These are phyloP conservation scores for Fulvia fulva DNA, from an alignment of 2,329 filamentous ascomycete species.

Conservation along the genomic window DNA sequence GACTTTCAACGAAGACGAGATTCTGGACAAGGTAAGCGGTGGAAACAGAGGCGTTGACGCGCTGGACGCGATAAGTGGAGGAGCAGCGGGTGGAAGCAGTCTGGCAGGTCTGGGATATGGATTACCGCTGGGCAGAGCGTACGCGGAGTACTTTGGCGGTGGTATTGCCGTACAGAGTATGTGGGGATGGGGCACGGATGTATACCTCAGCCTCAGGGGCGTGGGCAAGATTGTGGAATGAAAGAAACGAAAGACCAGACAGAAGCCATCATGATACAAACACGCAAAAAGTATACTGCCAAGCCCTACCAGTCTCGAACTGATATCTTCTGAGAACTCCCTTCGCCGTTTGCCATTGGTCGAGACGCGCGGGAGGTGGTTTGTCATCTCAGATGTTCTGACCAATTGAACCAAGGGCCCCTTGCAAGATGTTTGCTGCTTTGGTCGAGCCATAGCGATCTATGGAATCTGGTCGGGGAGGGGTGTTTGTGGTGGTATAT, in stretches of 20 bases:
- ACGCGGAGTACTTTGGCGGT: conserved; percentile 97
- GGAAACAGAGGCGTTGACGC: conserved; percentile 57
- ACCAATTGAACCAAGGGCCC: background rate
- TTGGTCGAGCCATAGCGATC: background rate
- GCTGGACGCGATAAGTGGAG: conserved; percentile 69
- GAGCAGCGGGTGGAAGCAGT: conserved; percentile 68
- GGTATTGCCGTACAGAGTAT: conserved; percentile 93
- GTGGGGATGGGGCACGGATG: conserved; percentile 82
- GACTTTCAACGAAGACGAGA: conserved; percentile 72
- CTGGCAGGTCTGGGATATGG: conserved; percentile 91
- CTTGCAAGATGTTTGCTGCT: background rate
- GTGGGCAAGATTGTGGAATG: conserved; percentile 48
- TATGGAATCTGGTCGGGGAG: background rate
- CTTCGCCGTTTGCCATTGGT: background rate
- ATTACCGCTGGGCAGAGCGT: conserved; percentile 81
- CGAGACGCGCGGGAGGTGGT: background rate
- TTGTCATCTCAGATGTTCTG: background rate
- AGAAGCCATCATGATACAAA: background rate
- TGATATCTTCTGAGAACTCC: background rate
- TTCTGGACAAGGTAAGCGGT: conserved; percentile 46
- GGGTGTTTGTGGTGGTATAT: background rate
- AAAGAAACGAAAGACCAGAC: background rate
- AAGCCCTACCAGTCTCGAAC: background rate
- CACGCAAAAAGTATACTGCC: background rate
- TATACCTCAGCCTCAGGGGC: conserved; percentile 60